Base-by-base conservation (phyloP, 1,284 basidiomycete genomes). In the Filobasidium uniguttulatum region DNA sequence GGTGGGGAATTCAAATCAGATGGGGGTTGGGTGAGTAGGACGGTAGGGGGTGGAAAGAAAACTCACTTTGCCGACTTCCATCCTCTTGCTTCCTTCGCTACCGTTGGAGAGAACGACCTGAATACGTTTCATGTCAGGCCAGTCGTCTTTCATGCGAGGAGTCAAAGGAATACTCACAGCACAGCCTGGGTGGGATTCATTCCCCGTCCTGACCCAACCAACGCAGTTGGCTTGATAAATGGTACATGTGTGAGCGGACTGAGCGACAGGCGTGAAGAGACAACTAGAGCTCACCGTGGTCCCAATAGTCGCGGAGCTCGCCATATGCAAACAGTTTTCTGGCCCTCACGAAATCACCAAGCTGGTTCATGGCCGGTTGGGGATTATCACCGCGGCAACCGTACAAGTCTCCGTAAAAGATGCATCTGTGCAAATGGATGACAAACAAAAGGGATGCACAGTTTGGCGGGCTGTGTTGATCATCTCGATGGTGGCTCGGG, bases 361-460 rank as follows among this genome's bases (percentile, higher is more conserved):
- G 65, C 62, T 75, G 73, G 23, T 50, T 57, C 25, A 72, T 67
- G 8, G 67, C 66, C 50, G 65, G 45, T 53, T 74, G 72, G 1
- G 73, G 72, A 55, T 73, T 72, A 22, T 72, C 68, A 14, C 73
- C 72, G 3, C 71, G 72, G 48, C 67, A 71, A 15, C 53, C 49
- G 30, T 54, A 86, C 22, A 93, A 64, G 67, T 96, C 91, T 7
- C 89, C 89, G 56, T 88, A 88, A 69, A 96, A 96, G 28, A 94
- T 80, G 61, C 88, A 88, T 35, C 85, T 88, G 4, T 40, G n/a
- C n/a, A n/a, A n/a, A n/a, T n/a, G n/a, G n/a, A n/a, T n/a, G n/a
- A n/a, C n/a, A n/a, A n/a, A n/a, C n/a, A n/a, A n/a, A n/a, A n/a
- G n/a, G n/a, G n/a, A n/a, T n/a, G n/a, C n/a, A n/a, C n/a, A n/a